Base-by-base conservation (phyloP, 306 rosid genomes). In the Prunus fruticosa region DNA sequence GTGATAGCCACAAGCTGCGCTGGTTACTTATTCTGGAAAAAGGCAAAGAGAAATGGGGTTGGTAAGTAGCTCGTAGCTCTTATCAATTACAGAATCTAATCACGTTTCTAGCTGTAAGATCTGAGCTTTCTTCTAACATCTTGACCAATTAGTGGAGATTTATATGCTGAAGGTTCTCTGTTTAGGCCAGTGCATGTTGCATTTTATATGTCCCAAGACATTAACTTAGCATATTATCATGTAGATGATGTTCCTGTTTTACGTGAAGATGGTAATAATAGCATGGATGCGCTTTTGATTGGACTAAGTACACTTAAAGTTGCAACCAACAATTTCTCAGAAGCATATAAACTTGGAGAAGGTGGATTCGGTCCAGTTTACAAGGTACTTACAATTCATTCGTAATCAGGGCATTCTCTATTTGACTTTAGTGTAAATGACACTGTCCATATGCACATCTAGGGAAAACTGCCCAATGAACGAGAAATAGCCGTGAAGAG, bases 321-420 rank as follows among this genome's bases (percentile, higher is more conserved):
- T 63, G 82, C 79, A 71, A 77, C 79, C 68, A 58, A 64, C 63
- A 51, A 82, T 43, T 82, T 82, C 85, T 82, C 76, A 41, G 46
- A 60, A 41, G 72, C 74, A 14, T 23, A 67, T 54, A 77, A 77
- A 77, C 79, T 73, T 51, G 82, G 85, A 61, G 67, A 77, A 58
- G 85, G 85, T 10, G 79, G 82, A 61, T 82, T 82, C 45, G 81
- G 85, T 41, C 62, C 75, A 20, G 81, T 76, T 22, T 73, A 80
- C 70, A 74, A 80, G 79, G 83, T 80, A 80, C 38, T 6, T 64
- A 13, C 25, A 41, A 46, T 19, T 45, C 10, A 20, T 0, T 15
- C 45, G 34, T 10, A n/a, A 54, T 54, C 25, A 54, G 22, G n/a
- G 27, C 27, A 23, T 58, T 12, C 22, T 27, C 19, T 14, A 61